Conservation (phyloP, 306 rosid genomes). For the Trifolium subterraneum region DNA sequence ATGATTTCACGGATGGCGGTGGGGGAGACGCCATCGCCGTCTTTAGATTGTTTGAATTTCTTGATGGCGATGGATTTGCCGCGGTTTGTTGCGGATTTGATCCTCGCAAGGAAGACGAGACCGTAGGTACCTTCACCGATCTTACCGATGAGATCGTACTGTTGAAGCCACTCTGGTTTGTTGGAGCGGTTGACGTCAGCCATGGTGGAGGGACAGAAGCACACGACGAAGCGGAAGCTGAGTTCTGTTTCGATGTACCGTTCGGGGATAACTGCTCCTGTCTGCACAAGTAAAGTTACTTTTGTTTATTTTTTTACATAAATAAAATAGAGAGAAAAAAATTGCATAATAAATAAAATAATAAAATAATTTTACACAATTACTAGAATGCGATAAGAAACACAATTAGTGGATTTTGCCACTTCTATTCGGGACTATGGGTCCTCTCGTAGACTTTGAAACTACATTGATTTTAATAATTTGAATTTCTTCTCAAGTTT, state of each 20-base stretch:
- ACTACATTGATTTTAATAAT: no score
- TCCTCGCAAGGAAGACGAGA: slow-evolving; percentile 85
- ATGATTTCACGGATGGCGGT: slow-evolving; percentile 99
- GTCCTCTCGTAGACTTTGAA: no score
- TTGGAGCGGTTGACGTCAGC: slow-evolving; percentile 65
- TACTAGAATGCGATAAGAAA: no score
- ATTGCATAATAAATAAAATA: no score
- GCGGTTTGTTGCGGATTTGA: slow-evolving; percentile 67
- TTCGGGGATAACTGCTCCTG: slow-evolving; percentile 1
- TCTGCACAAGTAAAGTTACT: not conserved
- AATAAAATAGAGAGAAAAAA: no score
- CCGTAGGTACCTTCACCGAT: slow-evolving; percentile 97
- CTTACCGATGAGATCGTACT: slow-evolving; percentile 92
- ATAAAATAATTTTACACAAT: no score
- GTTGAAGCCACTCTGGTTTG: slow-evolving; percentile 97
- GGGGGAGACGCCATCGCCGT: slow-evolving; percentile 96
- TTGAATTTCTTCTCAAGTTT: no score
- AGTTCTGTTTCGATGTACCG: slow-evolving; percentile 29
- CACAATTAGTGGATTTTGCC: no score
- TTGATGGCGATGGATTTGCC: slow-evolving; percentile 95
- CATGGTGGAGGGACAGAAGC: slow-evolving; percentile 51
- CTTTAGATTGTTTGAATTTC: slow-evolving; percentile 93
- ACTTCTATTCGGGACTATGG: no score
- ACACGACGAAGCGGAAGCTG: not conserved
- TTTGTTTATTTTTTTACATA: no score